Evolutionary conservation across 2,329 filamentous ascomycete genomes (phyloP), one percentile per base, ranked within the genome.

Genomic region (Ascosphaera apis): DNA sequence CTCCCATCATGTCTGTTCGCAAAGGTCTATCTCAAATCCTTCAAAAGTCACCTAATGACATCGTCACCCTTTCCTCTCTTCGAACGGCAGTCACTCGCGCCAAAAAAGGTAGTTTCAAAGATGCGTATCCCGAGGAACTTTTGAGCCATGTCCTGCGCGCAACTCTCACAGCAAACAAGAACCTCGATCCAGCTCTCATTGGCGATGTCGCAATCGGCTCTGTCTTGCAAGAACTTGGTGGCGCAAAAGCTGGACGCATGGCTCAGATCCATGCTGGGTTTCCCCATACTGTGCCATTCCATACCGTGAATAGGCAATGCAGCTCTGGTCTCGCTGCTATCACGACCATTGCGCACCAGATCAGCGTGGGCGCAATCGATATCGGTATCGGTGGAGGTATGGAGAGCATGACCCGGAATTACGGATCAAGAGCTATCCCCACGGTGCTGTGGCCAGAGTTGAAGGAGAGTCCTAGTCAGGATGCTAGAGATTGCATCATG

Each of bases 331-430:
- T 93, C 35, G 75, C 80, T 45, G 74, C 77, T 17, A 76, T 93
- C 35, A 76, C 81, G 1, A 60, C 64, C 11, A 63, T 91, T 2
- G 77, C 79, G 3, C 72, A 76, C 39, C 66, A 75, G 42, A 88
- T 93, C 45, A 67, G 71, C n/a, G 63, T 67, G 0, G 82, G 78
- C 1, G 67, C 69, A 45, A 76, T 86, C 36, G 67, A 73, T 41
- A 63, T 66, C 0, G 84, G 81, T 40, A 71, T 93, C 41, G 84
- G 74, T 7, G 84, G 79, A 2, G 84, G 84, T 19, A 92, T 91
- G 79, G 84, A 93, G 66, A 86, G 77, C 58, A 93, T 93, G 84
- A 91, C 81, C 43, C 62, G 76, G 44, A 92, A 92, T 58, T 93
- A 93, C 56, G 83, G 75, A 36, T 71, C 63, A 17, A 63, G 72